Conservation (phyloP, 257 asterid species). For the Jacaranda mimosifolia region DNA sequence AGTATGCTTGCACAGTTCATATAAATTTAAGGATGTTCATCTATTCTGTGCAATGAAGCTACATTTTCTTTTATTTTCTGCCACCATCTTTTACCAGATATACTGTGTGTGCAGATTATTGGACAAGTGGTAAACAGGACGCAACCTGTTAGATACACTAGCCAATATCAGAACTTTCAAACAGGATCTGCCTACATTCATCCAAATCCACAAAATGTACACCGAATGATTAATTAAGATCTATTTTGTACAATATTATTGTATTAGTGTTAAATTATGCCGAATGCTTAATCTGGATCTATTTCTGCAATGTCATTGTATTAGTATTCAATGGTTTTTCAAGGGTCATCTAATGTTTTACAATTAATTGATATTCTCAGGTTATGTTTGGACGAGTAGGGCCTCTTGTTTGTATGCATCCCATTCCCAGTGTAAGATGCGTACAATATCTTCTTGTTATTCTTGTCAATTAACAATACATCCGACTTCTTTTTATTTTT, state of each 20-base stretch:
- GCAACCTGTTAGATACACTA: slow-evolving; percentile 64
- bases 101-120: slow-evolving; percentile 52
- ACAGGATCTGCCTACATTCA: slow-evolving; percentile 56
- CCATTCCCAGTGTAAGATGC: slow-evolving; percentile 68
- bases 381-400: slow-evolving; percentile 70
- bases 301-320: slow-evolving; percentile 6
- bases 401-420: slow-evolving; percentile 74
- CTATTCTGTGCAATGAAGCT: slow-evolving; percentile 8
- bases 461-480: background rate
- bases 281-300: too few relatives aligned
- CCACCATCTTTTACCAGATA: slow-evolving; percentile 8
- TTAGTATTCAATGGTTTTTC: slow-evolving; percentile 21
- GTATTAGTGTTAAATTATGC: background rate
- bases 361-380: slow-evolving; percentile 52
- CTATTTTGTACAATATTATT: slow-evolving; percentile 10
- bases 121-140: slow-evolving; percentile 66
- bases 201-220: slow-evolving; percentile 77
- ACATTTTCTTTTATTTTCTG: background rate
- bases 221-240: slow-evolving; percentile 20
- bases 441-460: background rate
- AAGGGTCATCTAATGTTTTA: slow-evolving; percentile 24
- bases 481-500: background rate
- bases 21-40: slow-evolving; percentile 13
- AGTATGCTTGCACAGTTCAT: background rate
- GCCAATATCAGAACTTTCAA: slow-evolving; percentile 67